Evolutionary conservation across 2,329 filamentous ascomycete genomes (phyloP).

Genomic region (Phialocephala sp.): DNA sequence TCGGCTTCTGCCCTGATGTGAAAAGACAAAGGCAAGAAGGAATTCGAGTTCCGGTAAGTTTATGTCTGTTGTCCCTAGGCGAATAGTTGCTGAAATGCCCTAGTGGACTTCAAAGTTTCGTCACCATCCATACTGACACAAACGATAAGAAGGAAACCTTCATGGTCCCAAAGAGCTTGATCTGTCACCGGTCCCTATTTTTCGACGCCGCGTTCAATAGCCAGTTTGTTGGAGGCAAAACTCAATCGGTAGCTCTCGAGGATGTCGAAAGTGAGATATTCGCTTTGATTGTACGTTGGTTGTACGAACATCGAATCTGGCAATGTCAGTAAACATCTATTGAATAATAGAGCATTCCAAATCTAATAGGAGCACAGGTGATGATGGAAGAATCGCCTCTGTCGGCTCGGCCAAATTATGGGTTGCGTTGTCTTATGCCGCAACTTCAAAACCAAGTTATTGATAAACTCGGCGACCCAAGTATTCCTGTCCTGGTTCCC

Average conservation of each 20-base stretch:
- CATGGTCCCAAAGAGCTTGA: slow-evolving; percentile 18
- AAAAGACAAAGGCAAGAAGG: not conserved
- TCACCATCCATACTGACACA: not conserved
- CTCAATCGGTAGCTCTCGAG: slow-evolving; percentile 10
- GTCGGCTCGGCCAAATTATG: not conserved
- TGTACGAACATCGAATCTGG: not conserved
- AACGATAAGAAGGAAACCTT: slow-evolving; percentile 6
- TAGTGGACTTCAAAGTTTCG: not conserved
- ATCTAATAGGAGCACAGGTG: not conserved
- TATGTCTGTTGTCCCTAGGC: not conserved
- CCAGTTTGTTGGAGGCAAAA: slow-evolving; percentile 11
- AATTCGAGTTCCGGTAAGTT: not conserved
- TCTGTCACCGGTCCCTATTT: slow-evolving; percentile 24
- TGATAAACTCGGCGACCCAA: not conserved
- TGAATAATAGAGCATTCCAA: not conserved
- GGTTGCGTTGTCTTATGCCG: not conserved
- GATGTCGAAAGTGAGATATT: slow-evolving; percentile 16
- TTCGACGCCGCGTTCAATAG: slow-evolving; percentile 20
- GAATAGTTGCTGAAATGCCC: not conserved
- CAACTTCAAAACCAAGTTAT: not conserved
- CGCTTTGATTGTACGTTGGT: not conserved
- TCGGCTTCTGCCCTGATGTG: not conserved
- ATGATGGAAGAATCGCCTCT: not conserved
- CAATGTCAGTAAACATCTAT: not conserved
- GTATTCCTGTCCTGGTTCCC: not conserved